Base-by-base conservation (phyloP, 1,139 yeast genomes). In the Saccharomycopsis phalli region DNA sequence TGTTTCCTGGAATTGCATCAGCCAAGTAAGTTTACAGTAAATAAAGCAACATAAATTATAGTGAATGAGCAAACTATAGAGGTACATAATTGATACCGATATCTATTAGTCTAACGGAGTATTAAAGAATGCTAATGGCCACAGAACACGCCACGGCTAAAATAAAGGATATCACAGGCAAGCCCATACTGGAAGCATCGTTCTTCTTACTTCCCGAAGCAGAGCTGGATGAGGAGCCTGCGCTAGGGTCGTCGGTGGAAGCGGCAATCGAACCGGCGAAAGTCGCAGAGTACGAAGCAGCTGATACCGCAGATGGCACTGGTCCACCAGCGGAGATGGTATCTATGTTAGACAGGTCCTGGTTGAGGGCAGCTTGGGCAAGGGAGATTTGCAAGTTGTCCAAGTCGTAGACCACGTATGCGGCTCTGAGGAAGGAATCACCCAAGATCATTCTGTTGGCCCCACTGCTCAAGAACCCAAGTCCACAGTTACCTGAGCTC, bases 331-430 rank as follows among this genome's bases (percentile, higher is more conserved):
- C 16, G 26, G 31, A 17, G 31, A 45, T 28, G 29, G 26, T n/a
- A 4, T 37, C 43, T 22, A 44, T 36, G 23, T 41, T 26, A 4
- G 33, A 5, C 3, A 34, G 21, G 14, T 19, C 19, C 8, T 38
- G 18, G 13, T 25, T 27, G 20, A 28, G 10, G 18, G 21, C 61
- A 4, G 77, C 80, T 50, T 72, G 83, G 1, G 93, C 95, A 40
- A 87, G 46, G 1, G 80, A 76, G 22, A 86, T 65, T 53, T 76
- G 74, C 41, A 63, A 59, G 48, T 71, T 72, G 25, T 81, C 87
- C 48, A 84, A 62, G 58, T 87, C 93, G 52, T 72, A 84, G 33
- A 84, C 94, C 41, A 78, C 73, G 55, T 86, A 86, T 6, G 83
- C 87, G 40, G 73, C 66, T 46, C 84, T 69, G 52, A 87, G 61